Conservation (phyloP, 768 basidiomycete species). For the Arthromyces matolae region DNA sequence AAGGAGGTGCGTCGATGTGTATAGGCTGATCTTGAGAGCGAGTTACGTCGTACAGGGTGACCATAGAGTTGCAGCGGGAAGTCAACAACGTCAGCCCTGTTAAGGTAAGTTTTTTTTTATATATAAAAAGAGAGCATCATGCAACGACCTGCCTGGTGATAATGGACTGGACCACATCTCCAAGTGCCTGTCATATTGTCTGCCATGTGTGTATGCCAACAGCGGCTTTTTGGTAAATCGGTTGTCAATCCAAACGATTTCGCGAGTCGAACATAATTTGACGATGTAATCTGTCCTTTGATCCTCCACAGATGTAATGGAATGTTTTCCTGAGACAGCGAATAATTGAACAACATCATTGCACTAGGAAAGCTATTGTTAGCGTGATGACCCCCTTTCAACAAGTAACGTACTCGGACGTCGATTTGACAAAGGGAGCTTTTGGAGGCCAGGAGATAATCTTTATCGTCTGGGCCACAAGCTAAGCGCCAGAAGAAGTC, state of each 20-base stretch:
- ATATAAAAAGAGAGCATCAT: neutral
- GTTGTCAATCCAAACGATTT: conserved; percentile 69
- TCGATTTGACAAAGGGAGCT: conserved; percentile 45
- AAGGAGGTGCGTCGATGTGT: conserved; percentile 43
- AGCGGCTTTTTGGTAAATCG: conserved; percentile 56
- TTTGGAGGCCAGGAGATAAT: conserved; percentile 47
- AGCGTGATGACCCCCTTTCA: conserved; percentile 4
- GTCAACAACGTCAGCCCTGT: conserved; percentile 56
- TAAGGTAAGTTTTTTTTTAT: conserved; percentile 1
- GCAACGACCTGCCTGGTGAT: conserved; percentile 27
- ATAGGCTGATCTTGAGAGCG: conserved; percentile 36
- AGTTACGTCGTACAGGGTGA: conserved; percentile 64
- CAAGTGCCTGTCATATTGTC: conserved; percentile 59
- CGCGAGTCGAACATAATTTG: conserved; percentile 55
- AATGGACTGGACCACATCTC: conserved; percentile 35
- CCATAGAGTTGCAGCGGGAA: conserved; percentile 54
- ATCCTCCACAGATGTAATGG: conserved; percentile 55
- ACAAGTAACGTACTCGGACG: conserved; percentile 43
- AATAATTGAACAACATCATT: conserved; percentile 30
- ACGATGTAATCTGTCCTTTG: conserved; percentile 39
- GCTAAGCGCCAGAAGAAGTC: conserved; percentile 55
- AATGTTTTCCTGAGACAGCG: conserved; percentile 28
- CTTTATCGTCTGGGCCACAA: conserved; percentile 27
- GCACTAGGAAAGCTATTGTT: conserved; percentile 26
- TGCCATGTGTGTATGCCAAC: conserved; percentile 56